Evolutionary conservation across 2,329 filamentous ascomycete species (phyloP).

Genomic region (Periconia sp.): DNA sequence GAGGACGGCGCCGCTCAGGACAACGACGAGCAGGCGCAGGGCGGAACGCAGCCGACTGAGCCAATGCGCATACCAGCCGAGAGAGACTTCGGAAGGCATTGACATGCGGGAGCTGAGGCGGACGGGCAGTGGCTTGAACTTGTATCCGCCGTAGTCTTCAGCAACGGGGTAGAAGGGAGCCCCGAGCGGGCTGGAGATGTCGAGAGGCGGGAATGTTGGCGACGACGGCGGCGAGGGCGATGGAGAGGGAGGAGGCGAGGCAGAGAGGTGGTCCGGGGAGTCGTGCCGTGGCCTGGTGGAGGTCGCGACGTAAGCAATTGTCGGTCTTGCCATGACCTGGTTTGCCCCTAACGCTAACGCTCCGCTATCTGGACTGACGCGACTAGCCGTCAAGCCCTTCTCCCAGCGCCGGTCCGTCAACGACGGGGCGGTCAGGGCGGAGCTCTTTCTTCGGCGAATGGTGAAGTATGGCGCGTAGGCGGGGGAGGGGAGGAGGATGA

Average conservation of each 20-base stretch:
- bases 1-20: conserved; percentile 43
- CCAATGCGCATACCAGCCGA: conserved; percentile 38
- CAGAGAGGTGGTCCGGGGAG: conserved; percentile 18
- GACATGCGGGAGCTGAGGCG: conserved; percentile 32
- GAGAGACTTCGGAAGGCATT: conserved; percentile 31
- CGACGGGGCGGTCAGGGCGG: too few species aligned
- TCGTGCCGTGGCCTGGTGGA: conserved; percentile 2
- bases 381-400: neutral
- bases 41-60: conserved; percentile 43
- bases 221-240: conserved; percentile 7
- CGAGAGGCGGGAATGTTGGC: conserved; percentile 21
- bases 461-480: too few species aligned
- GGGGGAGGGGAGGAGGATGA: too few species aligned
- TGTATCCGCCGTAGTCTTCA: conserved; percentile 25
- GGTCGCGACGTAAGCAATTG: conserved; percentile 9
- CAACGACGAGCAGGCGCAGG: conserved; percentile 44
- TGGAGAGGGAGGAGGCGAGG: conserved; percentile 22
- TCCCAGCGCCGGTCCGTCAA: neutral
- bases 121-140: conserved; percentile 16
- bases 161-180: conserved; percentile 23
- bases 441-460: too few species aligned
- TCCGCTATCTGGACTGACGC: conserved; percentile 1
- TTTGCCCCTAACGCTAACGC: neutral
- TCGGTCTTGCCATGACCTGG: conserved; percentile 5
- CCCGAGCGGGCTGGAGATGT: conserved; percentile 22